Base-by-base conservation (phyloP, 2,329 filamentous ascomycete genomes). In the Penicillium rolfsii region DNA sequence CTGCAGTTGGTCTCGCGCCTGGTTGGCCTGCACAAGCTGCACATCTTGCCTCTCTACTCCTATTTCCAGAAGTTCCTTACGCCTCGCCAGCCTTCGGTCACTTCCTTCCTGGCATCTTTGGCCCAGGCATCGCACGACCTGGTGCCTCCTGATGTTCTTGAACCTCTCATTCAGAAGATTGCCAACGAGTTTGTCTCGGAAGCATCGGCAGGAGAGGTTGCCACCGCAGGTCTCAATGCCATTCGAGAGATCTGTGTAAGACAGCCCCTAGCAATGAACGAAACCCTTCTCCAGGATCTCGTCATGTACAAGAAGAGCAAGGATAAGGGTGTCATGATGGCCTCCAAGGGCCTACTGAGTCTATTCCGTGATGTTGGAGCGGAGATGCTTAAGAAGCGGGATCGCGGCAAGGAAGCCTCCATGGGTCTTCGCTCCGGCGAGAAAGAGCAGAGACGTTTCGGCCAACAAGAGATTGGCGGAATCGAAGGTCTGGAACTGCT, bases 241-340 rank as follows among this genome's bases (percentile, higher is more conserved):
- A 98, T 99, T 67, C 88, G 95, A 54, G 95, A 99, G 73, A 91
- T 99, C 28, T 97, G 94, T 76, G 89, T 89, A 2, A 86, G 95
- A 65, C 95, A 99, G 73, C 94, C 95, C 1, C 81, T 98, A n/a
- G 93, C 93, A 5, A 98, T 99, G 91, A 93, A 88, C 55, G 93
- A 98, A 66, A 97, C 93, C 0, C 80, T 99, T n/a, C 80, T 99
- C 33, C 94, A 99, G 76, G 95, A 99, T 81, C 80, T 99, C 55
- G 93, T 98, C 9, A 90, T 95, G 81, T 98, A 99, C 79, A 87
- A 91, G 62, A 97, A 96, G 82, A 96, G 91, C 74, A 99, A 99
- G 75, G 95, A 99, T 74, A 99, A 98, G 82, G 93, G 94, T 61
- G 91, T 95, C n/a, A 93, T 96, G 86, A 98, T 99, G 95, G 95